A percentile compares a stretch with the other conserved stretches of the same genome.
phyloP scores from a whole-genome alignment of 805 yeast species.

The Barnettozyma wickerhamii region DNA sequence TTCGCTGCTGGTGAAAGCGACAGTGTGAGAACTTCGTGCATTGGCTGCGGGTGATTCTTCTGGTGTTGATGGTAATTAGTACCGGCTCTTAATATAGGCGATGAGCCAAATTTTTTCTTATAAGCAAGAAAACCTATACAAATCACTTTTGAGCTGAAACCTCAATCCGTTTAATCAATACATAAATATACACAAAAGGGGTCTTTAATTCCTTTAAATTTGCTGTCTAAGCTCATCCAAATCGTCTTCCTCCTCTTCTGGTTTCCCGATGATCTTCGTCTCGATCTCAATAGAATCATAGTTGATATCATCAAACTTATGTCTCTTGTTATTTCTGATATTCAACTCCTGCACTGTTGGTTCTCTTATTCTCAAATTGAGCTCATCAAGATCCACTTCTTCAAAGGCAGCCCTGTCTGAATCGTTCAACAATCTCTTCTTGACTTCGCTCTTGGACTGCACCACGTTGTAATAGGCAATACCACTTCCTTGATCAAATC shows the following conservation, averaged over 20 bases:
- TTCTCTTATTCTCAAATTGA: constrained; percentile 63
- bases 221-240: constrained; percentile 14
- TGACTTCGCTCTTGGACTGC: constrained; percentile 71
- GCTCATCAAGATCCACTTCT: constrained; percentile 54
- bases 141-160: not conserved
- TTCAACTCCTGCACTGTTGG: constrained; percentile 67
- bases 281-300: constrained; percentile 48
- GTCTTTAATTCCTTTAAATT: not conserved
- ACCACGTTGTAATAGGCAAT: constrained; percentile 77
- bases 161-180: no score
- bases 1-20: constrained; percentile 72
- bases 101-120: not conserved
- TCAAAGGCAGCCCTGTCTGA: constrained; percentile 49
- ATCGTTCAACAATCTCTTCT: constrained; percentile 69
- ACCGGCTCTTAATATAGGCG: no score
- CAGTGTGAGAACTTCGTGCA: constrained; percentile 73
- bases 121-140: no score
- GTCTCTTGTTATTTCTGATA: constrained; percentile 62
- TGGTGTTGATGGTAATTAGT: not conserved
- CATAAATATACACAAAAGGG: not conserved
- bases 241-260: constrained; percentile 26
- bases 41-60: no score
- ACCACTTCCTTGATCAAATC: constrained; percentile 48
- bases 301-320: constrained; percentile 74
- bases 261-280: constrained; percentile 22